A percentile compares a stretch with the other conserved stretches of the same genome.
These are phyloP conservation scores for Pseudomicrostroma phylloplanum DNA, from an alignment of 1,284 basidiomycete genomes.

Conservation along the genomic window DNA sequence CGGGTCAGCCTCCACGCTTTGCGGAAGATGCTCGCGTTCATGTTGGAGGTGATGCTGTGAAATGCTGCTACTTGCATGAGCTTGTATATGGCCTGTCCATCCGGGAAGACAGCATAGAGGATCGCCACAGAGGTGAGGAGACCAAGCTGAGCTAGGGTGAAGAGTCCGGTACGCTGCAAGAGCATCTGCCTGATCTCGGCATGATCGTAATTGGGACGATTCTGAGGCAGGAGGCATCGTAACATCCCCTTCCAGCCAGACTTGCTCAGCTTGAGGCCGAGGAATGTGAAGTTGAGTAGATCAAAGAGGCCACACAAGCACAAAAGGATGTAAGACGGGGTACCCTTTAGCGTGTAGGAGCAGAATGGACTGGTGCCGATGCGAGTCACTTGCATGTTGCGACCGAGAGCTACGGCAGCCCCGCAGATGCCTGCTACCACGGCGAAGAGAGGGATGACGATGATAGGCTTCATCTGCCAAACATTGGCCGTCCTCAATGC, in stretches of 20 bases:
- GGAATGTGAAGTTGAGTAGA: slow-evolving; percentile 27
- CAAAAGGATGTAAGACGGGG: slow-evolving; percentile 26
- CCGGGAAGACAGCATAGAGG: slow-evolving; percentile 20
- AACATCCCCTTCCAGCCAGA: slow-evolving; percentile 30
- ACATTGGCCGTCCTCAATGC: slow-evolving; percentile 34
- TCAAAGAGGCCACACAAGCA: slow-evolving; percentile 28
- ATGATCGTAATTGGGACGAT: slow-evolving; percentile 20
- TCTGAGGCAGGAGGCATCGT: slow-evolving; percentile 22
- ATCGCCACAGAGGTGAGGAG: slow-evolving; percentile 29
- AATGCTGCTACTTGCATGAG: slow-evolving; percentile 37
- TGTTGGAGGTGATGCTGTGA: slow-evolving; percentile 29
- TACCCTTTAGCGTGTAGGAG: slow-evolving; percentile 25
- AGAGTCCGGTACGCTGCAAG: slow-evolving; percentile 34
- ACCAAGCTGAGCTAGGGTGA: slow-evolving; percentile 33
- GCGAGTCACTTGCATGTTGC: slow-evolving; percentile 19
- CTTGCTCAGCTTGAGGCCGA: slow-evolving; percentile 36
- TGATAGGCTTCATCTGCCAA: slow-evolving; percentile 28
- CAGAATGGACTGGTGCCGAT: slow-evolving; percentile 31
- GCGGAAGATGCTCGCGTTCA: slow-evolving; percentile 38
- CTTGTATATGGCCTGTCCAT: slow-evolving; percentile 13
- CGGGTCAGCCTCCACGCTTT: slow-evolving; percentile 35
- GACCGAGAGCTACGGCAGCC: slow-evolving; percentile 24
- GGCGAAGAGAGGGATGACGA: slow-evolving; percentile 26
- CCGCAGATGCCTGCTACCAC: slow-evolving; percentile 29
- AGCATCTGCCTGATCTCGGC: slow-evolving; percentile 41